phyloP scores from a whole-genome alignment of 148 eudicot species.

The Suaeda aralocaspica region DNA sequence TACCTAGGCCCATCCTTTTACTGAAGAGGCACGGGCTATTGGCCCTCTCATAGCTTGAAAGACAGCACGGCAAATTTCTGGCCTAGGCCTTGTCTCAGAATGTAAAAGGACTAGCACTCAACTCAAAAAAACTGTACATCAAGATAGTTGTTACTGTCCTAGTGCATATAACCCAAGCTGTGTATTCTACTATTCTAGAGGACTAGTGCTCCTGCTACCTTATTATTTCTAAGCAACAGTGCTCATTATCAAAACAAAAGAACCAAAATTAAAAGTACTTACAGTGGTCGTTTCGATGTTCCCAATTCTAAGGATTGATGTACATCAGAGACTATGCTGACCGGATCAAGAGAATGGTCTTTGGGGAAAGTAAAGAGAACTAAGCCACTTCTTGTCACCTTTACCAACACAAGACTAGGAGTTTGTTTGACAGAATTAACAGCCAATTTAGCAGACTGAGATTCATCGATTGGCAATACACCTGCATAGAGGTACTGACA shows the following conservation, averaged over 20 bases:
- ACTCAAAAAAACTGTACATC: too few species aligned
- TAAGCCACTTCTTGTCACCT: conserved; percentile 74
- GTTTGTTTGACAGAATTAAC: conserved; percentile 21
- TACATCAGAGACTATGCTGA: conserved; percentile 41
- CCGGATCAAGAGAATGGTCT: conserved; percentile 40
- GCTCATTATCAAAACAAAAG: not conserved
- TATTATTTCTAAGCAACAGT: not conserved
- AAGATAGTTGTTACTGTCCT: too few species aligned
- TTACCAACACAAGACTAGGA: conserved; percentile 52
- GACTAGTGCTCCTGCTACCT: not conserved
- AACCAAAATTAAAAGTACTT: conserved; percentile 28
- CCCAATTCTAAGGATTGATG: conserved; percentile 51
- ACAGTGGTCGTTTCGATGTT: conserved; percentile 58
- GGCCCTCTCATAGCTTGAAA: not conserved
- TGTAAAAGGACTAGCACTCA: not conserved
- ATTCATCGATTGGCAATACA: conserved; percentile 29
- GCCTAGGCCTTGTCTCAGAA: not conserved
- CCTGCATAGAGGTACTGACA: conserved; percentile 25
- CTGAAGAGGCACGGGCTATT: not conserved
- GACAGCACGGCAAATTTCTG: not conserved
- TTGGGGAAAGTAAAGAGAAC: conserved; percentile 53
- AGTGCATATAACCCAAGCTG: too few species aligned
- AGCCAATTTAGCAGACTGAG: conserved; percentile 28
- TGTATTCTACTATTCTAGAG: not conserved
- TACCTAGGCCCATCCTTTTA: not conserved